Conservation (phyloP, 345 rosid species). For the Eucalyptus sideroxylon region DNA sequence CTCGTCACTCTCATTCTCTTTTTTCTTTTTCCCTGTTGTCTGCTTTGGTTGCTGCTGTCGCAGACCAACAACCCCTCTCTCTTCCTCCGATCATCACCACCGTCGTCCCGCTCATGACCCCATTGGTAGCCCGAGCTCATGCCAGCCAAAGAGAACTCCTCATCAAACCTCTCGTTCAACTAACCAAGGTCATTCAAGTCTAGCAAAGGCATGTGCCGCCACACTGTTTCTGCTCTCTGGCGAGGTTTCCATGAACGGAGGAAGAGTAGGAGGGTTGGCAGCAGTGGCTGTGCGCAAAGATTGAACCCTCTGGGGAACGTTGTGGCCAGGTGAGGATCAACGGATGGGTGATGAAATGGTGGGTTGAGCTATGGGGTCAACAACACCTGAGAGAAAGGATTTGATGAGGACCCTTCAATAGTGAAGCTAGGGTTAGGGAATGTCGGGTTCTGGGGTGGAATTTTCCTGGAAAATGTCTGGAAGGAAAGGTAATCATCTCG, state of each 20-base stretch:
- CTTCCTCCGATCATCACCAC: background rate
- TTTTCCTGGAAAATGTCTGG: no score
- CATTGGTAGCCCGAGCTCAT: background rate
- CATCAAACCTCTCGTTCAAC: background rate
- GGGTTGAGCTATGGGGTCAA: background rate
- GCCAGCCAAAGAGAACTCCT: background rate
- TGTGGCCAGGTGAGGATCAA: background rate
- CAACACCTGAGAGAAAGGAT: background rate
- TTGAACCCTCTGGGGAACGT: background rate
- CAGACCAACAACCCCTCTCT: no score
- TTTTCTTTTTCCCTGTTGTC: no score
- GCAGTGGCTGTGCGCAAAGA: background rate
- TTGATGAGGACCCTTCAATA: no score
- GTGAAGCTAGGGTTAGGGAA: no score
- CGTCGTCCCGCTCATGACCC: background rate
- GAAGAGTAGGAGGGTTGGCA: background rate
- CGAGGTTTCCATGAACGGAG: background rate
- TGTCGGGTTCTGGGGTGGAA: no score
- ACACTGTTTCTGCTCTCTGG: no score
- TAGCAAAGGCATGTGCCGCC: background rate
- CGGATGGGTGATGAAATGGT: background rate
- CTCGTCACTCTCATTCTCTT: no score
- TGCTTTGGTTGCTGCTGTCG: no score
- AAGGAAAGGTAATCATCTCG: no score
- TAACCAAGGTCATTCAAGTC: background rate